Base-by-base conservation (phyloP, 176 grass and related monocot genomes). In the Bonia amplexicaulis region DNA sequence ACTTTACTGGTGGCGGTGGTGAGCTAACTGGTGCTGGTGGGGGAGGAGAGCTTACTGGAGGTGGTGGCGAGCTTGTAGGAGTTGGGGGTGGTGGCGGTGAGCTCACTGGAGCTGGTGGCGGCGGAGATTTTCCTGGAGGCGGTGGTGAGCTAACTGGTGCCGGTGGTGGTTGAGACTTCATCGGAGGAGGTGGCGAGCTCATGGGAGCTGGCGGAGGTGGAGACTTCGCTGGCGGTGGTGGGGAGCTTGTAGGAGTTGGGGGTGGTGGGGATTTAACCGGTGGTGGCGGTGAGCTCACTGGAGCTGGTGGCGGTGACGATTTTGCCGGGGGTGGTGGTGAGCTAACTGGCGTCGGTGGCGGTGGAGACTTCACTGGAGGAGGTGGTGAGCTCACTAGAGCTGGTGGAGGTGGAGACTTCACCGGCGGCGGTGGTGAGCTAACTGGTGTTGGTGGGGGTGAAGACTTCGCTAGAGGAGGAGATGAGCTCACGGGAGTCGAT, bases 181-280 rank as follows among this genome's bases (percentile, higher is more conserved):
- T 12, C 2, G 62, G 83, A 31, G 82, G 73, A 15, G 83, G 83
- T 2, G 83, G 83, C 12, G 69, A 80, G 77, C 69, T 76, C 2
- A 84, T 29, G 1, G 26, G 70, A 4, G 5, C 64, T 2, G 71
- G 69, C 40, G 82, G 46, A 0, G 80, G 63, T 26, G 73, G 73
- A 19, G 84, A 7, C 15, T 41, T 54, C 35, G 22, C 64, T 17
- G 64, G 64, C 17, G 64, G 63, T 26, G 78, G 76, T 1, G 76
- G 76, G 0, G 76, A 80, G 58, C 10, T 87, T 0, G 80, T 58
- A 0, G 85, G 77, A 2, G 77, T 46, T 0, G 77, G 68, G 0
- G 85, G 69, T 0, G 83, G 83, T 1, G 73, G 49, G 0, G 83
- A 85, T 39, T 69, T 85, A 0, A 37, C 74, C 0, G 39, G 73